Evolutionary conservation across 768 basidiomycete genomes (phyloP).

Genomic region (Mycena alexandri): DNA sequence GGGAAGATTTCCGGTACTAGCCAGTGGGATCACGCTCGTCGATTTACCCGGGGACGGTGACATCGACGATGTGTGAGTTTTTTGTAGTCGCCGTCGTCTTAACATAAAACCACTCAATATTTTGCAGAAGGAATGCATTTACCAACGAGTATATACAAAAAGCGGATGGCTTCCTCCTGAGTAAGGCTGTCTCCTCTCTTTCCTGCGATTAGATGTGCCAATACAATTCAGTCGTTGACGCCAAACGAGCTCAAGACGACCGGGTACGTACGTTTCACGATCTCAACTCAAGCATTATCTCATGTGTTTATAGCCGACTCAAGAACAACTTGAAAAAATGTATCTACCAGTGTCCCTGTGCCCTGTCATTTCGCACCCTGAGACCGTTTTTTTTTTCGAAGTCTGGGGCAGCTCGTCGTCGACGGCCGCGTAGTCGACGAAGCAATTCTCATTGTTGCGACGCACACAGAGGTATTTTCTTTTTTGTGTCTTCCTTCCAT

Average conservation of each 20-base stretch:
- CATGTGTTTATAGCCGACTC: slow-evolving; percentile 5
- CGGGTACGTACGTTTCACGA: slow-evolving; percentile 14
- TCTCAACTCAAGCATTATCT: too few relatives aligned
- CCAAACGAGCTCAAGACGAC: slow-evolving; percentile 19
- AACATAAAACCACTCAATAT: too few relatives aligned
- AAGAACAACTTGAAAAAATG: not conserved
- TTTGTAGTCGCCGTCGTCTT: too few relatives aligned
- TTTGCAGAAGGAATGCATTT: not conserved
- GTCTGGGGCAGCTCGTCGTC: not conserved
- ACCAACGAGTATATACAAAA: slow-evolving; percentile 5
- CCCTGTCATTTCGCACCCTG: too few relatives aligned
- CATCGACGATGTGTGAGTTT: slow-evolving; percentile 14
- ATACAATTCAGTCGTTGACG: slow-evolving; percentile 7
- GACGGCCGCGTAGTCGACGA: slow-evolving; percentile 13
- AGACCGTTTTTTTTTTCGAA: not conserved
- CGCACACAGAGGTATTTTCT: slow-evolving; percentile 14
- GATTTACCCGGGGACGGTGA: slow-evolving; percentile 31
- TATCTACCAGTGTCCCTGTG: not conserved
- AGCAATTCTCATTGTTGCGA: slow-evolving; percentile 1
- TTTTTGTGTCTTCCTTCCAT: not conserved
- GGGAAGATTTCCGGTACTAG: slow-evolving; percentile 16
- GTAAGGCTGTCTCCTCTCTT: not conserved
- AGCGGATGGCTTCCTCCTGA: slow-evolving; percentile 14
- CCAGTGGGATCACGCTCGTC: slow-evolving; percentile 13
- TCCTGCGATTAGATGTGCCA: not conserved